Conservation (phyloP, 1,284 basidiomycete genomes). For the Fomitopsis betulina region DNA sequence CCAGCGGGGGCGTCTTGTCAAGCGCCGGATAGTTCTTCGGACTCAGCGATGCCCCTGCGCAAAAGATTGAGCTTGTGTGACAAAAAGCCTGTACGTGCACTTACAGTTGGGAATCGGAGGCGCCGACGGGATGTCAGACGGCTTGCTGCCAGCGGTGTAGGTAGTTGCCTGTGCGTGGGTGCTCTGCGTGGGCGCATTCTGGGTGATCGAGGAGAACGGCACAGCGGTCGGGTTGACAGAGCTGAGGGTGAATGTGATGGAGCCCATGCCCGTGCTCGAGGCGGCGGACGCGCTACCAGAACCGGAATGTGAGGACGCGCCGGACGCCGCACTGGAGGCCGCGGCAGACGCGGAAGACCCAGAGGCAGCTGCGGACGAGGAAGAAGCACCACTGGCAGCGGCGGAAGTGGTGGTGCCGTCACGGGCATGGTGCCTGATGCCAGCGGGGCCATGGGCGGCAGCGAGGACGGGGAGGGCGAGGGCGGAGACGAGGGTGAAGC, state of each 20-base stretch:
- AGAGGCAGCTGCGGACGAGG: conserved; percentile 17
- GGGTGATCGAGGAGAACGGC: conserved; percentile 43
- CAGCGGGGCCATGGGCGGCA: conserved; percentile 22
- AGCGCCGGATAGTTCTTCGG: conserved; percentile 66
- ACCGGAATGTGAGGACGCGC: not conserved
- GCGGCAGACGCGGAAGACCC: conserved; percentile 2
- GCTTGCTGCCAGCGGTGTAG: conserved; percentile 37
- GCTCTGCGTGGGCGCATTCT: conserved; percentile 30
- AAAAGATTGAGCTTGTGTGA: not conserved
- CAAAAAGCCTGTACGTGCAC: conserved; percentile 36
- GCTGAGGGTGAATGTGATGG: conserved; percentile 35
- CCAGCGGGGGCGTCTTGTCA: conserved; percentile 63
- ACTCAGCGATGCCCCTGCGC: not conserved
- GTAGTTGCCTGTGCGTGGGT: conserved; percentile 36
- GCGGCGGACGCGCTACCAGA: not conserved
- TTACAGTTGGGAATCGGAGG: conserved; percentile 45
- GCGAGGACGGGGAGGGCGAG: conserved; percentile 28
- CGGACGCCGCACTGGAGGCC: not conserved
- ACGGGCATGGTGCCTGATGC: conserved; percentile 23
- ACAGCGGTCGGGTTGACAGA: conserved; percentile 60
- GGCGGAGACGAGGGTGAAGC: conserved; percentile 27
- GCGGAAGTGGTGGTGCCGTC: not conserved
- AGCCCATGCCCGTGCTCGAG: not conserved
- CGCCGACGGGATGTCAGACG: conserved; percentile 40
- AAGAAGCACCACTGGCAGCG: not conserved